phyloP scores from a whole-genome alignment of 108 stramenopile species.

The Cylindrotheca fusiformis region DNA sequence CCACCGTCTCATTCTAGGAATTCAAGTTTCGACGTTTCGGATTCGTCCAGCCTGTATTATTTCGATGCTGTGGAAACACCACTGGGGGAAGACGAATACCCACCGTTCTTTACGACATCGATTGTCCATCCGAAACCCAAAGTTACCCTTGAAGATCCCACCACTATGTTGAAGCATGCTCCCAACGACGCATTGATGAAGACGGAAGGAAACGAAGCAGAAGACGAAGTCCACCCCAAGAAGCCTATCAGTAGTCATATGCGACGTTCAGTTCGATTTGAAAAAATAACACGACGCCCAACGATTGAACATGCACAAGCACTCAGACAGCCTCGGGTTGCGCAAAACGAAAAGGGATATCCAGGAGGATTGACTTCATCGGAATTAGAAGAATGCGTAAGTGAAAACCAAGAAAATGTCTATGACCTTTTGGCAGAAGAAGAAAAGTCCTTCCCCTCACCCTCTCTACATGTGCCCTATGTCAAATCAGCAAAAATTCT shows the following conservation, averaged over 20 bases:
- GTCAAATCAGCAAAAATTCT: conserved; percentile 29
- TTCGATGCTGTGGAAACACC: conserved; percentile 36
- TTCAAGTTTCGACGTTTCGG: too few species aligned
- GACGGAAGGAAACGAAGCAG: background rate
- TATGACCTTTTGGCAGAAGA: too few species aligned
- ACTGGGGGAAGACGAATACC: conserved; percentile 30
- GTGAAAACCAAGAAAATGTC: background rate
- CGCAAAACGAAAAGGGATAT: conserved; percentile 21
- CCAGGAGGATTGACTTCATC: conserved; percentile 39
- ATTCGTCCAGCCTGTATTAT: conserved; percentile 21
- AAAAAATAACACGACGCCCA: conserved; percentile 6
- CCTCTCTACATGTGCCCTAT: background rate
- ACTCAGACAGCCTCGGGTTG: conserved; percentile 4
- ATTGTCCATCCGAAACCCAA: conserved; percentile 14
- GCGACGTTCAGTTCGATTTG: conserved; percentile 9
- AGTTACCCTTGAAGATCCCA: conserved; percentile 2
- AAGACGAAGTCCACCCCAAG: background rate
- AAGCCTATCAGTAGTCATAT: conserved; percentile 14
- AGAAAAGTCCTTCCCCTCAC: background rate
- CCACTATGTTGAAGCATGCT: conserved; percentile 13
- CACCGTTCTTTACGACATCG: conserved; percentile 18
- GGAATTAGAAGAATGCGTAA: conserved; percentile 41
- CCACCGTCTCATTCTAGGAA: too few species aligned
- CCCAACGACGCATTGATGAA: background rate
- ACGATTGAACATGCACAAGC: background rate